Base-by-base conservation (phyloP, 1,284 basidiomycete genomes). In the Singerocomus inundabilis region DNA sequence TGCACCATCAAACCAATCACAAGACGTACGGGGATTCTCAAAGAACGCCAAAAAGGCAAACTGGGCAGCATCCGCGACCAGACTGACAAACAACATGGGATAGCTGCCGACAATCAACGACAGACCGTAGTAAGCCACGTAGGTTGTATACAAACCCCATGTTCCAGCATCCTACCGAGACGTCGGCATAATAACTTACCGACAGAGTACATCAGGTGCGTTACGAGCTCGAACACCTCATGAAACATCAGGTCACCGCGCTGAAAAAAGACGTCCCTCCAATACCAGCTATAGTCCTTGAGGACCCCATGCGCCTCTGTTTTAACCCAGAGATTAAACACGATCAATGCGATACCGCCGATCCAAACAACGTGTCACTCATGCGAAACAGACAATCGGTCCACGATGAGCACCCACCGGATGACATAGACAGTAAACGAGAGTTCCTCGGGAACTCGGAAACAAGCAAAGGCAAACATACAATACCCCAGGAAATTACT, bases 251-350 rank as follows among this genome's bases (percentile, higher is more conserved):
- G 78, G 44, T 87, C 88, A 44, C 88, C 88, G 18, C 88, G 84
- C 65, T 90, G 87, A 79, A 98, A 99, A 75, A 99, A 99, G 44
- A 91, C 91, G 64, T 99, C 96, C 96, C 96, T 21, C 96, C 96
- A 98, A 71, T 99, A 99, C 93, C 93, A 92, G 10, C 88, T 89
- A 55, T 88, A 90, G 57, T 89, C 86, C 58, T 97, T 98, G 54
- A 99, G 94, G 45, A 99, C 93, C 43, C 93, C 81, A 69, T 99
- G 96, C 0, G 96, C 96, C 63, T 99, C 96, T 12, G 92, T 88
- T 72, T 99, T 99, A 59, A 99, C 95, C 94, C 96, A 99, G 32
- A 98, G 78, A 69, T 99, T 99, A 78, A 99, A 98, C 34, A 81
- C 80, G 64, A 99, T 94, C 31, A 99, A 74, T 0, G 82, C 78